Evolutionary conservation across 73 alveolate genomes (phyloP).

Genomic region (Uronychia binucleata): DNA sequence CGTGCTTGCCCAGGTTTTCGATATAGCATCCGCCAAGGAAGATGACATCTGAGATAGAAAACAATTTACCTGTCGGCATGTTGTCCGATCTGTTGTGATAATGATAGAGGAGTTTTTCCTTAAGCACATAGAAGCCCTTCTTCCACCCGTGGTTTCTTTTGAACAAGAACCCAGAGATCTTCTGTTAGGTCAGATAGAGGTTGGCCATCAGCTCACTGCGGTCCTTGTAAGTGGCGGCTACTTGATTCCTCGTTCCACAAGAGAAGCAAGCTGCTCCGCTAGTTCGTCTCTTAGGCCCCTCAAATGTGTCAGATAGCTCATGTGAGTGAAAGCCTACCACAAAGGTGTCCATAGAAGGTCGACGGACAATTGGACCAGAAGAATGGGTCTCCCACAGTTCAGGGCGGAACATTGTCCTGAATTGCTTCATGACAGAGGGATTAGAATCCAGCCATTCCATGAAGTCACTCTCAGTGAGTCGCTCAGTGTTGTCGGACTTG

Average conservation of each 20-base stretch:
- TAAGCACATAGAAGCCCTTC: neutral
- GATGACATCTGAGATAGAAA: neutral
- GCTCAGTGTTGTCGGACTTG: neutral
- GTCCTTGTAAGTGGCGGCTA: neutral
- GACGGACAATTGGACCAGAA: neutral
- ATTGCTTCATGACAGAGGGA: neutral
- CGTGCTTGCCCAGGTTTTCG: neutral
- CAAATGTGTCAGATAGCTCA: neutral
- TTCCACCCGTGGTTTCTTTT: neutral
- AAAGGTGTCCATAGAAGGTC: neutral
- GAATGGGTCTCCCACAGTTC: neutral
- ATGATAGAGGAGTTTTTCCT: neutral
- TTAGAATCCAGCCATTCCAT: neutral
- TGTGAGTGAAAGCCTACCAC: neutral
- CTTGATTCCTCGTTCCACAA: neutral
- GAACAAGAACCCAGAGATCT: neutral
- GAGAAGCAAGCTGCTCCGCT: neutral
- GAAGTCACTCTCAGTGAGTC: neutral
- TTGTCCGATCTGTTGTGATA: neutral
- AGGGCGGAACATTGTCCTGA: neutral
- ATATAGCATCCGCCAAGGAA: conserved; percentile 8
- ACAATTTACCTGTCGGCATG: neutral
- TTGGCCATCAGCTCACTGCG: neutral
- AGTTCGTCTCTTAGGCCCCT: neutral
- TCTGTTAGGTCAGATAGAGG: neutral